Base-by-base conservation (phyloP, 169 alveolate species). In the Eimeria sp. region DNA sequence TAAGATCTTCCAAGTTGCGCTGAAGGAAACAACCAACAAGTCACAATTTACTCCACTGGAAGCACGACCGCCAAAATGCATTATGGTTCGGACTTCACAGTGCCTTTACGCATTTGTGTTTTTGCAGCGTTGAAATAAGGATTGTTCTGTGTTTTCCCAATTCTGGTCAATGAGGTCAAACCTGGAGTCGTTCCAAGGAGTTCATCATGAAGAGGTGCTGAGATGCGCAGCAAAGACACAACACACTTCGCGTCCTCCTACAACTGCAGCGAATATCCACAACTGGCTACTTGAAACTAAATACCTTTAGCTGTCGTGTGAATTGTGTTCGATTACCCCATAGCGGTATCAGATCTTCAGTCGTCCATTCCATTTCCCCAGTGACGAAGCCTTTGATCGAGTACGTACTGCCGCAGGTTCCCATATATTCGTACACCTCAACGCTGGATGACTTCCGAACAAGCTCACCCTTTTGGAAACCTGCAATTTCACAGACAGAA, bases 401-500 rank as follows among this genome's bases (percentile, higher is more conserved):
- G 52, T 43, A 87, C 37, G 66, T 60, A 25, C 1, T 43, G 30
- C 93, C 93, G 66, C 93, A 87, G 43, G 93, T 87, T 27, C 93
- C 93, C 93, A 87, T 62, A 52, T 87, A 87, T 46, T 87, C 82
- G 82, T 87, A 87, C n/a, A 87, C 93, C 64, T 87, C 93, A 52
- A 64, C 10, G 54, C 93, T 87, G 10, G 82, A 43, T 43, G 93
- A 40, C 74, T 87, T 87, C n/a, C 93, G 78, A 43, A 87, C 93
- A 64, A 87, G 93, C 56, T 87, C 93, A 18, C 93, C 93, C 56
- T 20, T 40, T 20, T 87, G 82, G 82, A 87, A 87, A 18, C 93
- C 93, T 87, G 80, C 30, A 66, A 4, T 8, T 85, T 3, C 89
- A 80, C 10, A 25, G 71, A 30, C 71, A 80, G 30, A 52, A 74